Base-by-base conservation (phyloP, 2,329 filamentous ascomycete genomes). In the Leptographium procerum region DNA sequence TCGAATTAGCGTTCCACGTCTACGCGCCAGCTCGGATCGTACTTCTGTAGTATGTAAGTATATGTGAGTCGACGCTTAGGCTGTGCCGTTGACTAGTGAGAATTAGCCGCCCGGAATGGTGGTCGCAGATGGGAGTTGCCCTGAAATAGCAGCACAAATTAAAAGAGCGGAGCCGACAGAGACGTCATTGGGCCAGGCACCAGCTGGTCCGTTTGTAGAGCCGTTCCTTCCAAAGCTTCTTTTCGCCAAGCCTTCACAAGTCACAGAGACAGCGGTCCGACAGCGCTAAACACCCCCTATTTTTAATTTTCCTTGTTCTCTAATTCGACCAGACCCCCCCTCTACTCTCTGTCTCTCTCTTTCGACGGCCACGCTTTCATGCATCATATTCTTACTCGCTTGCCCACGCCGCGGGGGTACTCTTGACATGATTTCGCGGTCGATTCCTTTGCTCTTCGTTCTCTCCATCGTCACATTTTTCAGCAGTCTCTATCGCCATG, bases 401-500 rank as follows among this genome's bases (percentile, higher is more conserved):
- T 40, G 36, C 36, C 40, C 40, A n/a, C 40, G 40, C 19, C 40
- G 40, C 19, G 16, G 40, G 19, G 40, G 8, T 33, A 19, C 34
- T 34, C n/a, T 22, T 14, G 16, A 54, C 33, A 55, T 48, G 29
- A 22, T 29, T 28, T 14, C 14, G 13, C 43, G 7, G 13, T 24
- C n/a, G n/a, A n/a, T 8, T 24, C n/a, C n/a, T 22, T 36, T 2
- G 4, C 29, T 8, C 16, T 3, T 26, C 29, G n/a, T 16, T 29
- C 28, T 48, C 29, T 6, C 29, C n/a, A 7, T 43, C 56, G n/a
- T 19, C 0, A 26, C 26, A 5, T 22, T 5, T n/a, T 11, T 10
- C 54, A 48, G 45, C 45, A 48, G 45, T 14, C 13, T 22, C 52
- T 29, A 16, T 36, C 28, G 16, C 56, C 31, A 64, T 64, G 63